Conservation (phyloP, 352 stramenopile species). For the Phytophthora melonis region DNA sequence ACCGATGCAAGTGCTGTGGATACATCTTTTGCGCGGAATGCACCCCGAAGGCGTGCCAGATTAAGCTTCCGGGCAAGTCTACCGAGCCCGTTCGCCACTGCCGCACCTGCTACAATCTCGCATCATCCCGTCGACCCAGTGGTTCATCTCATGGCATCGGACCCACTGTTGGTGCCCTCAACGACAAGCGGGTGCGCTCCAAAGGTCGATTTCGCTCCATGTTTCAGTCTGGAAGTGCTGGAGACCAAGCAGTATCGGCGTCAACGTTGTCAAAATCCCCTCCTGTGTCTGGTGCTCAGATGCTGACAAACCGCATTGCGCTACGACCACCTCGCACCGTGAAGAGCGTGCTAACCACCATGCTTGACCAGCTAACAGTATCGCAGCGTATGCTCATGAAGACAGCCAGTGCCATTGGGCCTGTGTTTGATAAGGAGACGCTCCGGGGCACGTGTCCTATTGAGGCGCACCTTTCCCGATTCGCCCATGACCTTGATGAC, state of each 20-base stretch:
- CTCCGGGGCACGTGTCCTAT: constrained; percentile 78
- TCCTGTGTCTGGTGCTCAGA: constrained; percentile 27
- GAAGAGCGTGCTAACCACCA: constrained; percentile 86
- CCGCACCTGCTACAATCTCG: constrained; percentile 80
- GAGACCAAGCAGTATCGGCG: constrained; percentile 24
- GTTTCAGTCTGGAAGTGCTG: constrained; percentile 52
- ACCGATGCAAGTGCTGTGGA: constrained; percentile 85
- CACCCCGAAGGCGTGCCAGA: constrained; percentile 79
- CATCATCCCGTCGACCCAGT: constrained; percentile 68
- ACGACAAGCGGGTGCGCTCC: constrained; percentile 39
- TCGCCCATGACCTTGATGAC: constrained; percentile 75
- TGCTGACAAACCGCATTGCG: constrained; percentile 78
- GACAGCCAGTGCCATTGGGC: constrained; percentile 83
- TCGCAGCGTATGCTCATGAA: constrained; percentile 91
- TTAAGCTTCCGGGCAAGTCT: constrained; percentile 67
- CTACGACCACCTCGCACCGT: constrained; percentile 76
- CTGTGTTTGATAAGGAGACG: constrained; percentile 79
- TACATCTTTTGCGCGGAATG: constrained; percentile 85
- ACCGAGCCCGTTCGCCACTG: constrained; percentile 81
- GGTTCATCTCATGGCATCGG: constrained; percentile 55
- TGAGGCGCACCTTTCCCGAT: constrained; percentile 70
- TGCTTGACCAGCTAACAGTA: constrained; percentile 85
- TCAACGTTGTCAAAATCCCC: constrained; percentile 20
- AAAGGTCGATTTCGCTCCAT: constrained; percentile 71
- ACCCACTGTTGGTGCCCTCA: constrained; percentile 32